Evolutionary conservation across 805 yeast species (phyloP).

Genomic region (Wickerhamomyces chambardii): DNA sequence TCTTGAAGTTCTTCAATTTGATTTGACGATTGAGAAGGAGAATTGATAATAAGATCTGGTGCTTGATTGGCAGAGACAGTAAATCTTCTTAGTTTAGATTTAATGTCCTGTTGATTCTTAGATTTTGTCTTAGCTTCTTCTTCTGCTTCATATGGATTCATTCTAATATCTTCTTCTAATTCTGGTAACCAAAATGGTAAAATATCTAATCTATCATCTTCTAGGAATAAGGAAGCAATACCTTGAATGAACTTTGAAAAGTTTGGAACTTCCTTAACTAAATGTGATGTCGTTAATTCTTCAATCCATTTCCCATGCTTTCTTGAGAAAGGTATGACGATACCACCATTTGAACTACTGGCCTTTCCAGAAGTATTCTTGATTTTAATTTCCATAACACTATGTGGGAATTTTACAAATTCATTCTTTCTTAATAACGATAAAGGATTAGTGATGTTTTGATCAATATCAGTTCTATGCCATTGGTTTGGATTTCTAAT

Average conservation of each 20-base stretch:
- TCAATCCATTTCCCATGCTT: constrained; percentile 70
- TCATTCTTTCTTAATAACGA: constrained; percentile 81
- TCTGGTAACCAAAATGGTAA: constrained; percentile 96
- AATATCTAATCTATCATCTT: constrained; percentile 82
- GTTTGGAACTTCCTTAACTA: constrained; percentile 90
- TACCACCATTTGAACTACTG: constrained; percentile 20
- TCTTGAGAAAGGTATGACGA: constrained; percentile 31
- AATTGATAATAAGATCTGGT: background rate
- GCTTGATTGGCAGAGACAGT: constrained; percentile 4
- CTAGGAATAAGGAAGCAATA: constrained; percentile 77
- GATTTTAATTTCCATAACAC: constrained; percentile 82
- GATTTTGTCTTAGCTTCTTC: constrained; percentile 53
- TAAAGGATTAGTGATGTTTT: constrained; percentile 59
- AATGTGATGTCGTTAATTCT: constrained; percentile 73
- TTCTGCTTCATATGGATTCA: constrained; percentile 72
- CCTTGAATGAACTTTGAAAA: constrained; percentile 94
- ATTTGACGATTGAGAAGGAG: background rate
- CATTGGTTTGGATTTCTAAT: constrained; percentile 82
- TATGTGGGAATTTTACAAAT: constrained; percentile 70
- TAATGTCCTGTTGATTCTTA: constrained; percentile 33
- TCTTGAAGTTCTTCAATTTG: constrained; percentile 22
- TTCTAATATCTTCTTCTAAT: constrained; percentile 67
- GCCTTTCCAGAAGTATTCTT: constrained; percentile 32
- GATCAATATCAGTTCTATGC: constrained; percentile 91
- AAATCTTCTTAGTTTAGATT: constrained; percentile 27